Base-by-base conservation (phyloP, 163 green algal genomes). In the Volvox carteri region DNA sequence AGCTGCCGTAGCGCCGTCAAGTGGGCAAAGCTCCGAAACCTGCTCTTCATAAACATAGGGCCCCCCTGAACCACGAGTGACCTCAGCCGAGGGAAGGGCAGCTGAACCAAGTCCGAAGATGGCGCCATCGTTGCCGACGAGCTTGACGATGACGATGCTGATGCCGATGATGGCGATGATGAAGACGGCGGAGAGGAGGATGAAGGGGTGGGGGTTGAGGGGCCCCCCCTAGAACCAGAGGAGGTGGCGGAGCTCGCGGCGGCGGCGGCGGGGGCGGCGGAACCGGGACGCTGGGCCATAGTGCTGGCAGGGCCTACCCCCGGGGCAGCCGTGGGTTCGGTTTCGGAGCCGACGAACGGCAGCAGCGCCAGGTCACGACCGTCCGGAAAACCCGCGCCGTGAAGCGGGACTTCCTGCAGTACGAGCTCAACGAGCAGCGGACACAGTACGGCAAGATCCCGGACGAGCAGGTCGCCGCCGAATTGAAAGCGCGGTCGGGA, bases 391-490 rank as follows among this genome's bases (percentile, higher is more conserved):
- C 80, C 80, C 39, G 25, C 25, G 30, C 80, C 80, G 80, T 87
- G 65, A 18, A 87, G 8, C 1, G 33, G 16, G 0, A 87, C 65
- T 16, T 30, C 44, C 30, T 28, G 19, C 46, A 87, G 44, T 12
- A 52, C 44, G 28, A 87, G 44, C n/a, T 28, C 18, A 41, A 35
- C 21, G 39, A 87, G 80, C 80, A 48, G 35, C 80, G 80, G 80
- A 41, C 37, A 41, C 19, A 87, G 44, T 73, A 87, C 46, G 44
- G 80, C 62, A 9, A 87, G 80, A 68, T 87, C 80, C 1, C 80
- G 80, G 39, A 87, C 14, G 39, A 87, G 80, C 80, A 87, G 44
- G 48, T 87, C 80, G 46, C 80, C 80, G n/a, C 44, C 65, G 39
- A 79, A 33, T 48, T 78, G 65, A 46, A 79, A 87, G 65, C 65